Percentiles rank a stretch among this genome's conserved stretches.
phyloP scores from a whole-genome alignment of 1,284 basidiomycete species.

The Boletellus sp. region DNA sequence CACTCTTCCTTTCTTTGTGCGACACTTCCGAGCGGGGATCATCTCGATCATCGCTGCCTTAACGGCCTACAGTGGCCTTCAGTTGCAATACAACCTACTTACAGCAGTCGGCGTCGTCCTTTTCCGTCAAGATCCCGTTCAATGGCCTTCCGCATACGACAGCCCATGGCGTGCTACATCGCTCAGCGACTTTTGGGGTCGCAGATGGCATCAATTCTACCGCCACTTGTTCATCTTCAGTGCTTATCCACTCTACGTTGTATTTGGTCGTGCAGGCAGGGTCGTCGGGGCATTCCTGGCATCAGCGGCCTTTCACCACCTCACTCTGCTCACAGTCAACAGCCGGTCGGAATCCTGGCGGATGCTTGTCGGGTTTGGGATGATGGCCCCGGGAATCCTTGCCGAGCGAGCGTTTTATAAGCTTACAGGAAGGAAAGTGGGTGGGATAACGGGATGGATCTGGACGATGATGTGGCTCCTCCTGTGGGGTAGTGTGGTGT shows the following conservation, averaged over 20 bases:
- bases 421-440: constrained; percentile 38
- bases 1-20: constrained; percentile 37
- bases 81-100: not conserved
- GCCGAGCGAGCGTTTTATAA: constrained; percentile 37
- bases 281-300: constrained; percentile 53
- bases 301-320: constrained; percentile 53
- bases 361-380: constrained; percentile 50
- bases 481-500: constrained; percentile 43
- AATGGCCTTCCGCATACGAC: constrained; percentile 2
- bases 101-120: not conserved
- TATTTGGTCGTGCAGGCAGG: constrained; percentile 42
- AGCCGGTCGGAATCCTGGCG: constrained; percentile 41
- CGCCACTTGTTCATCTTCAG: not conserved
- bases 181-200: constrained; percentile 1
- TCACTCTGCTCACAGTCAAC: constrained; percentile 46
- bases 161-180: not conserved
- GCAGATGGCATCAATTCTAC: constrained; percentile 32
- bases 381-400: constrained; percentile 51
- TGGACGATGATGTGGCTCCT: constrained; percentile 53
- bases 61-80: not conserved
- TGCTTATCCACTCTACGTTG: not conserved
- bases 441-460: constrained; percentile 42
- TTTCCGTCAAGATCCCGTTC: not conserved
- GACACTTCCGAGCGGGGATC: constrained; percentile 40
- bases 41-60: constrained; percentile 42